Conservation (phyloP, 768 basidiomycete genomes). For the Hygrophorus pudorinus region DNA sequence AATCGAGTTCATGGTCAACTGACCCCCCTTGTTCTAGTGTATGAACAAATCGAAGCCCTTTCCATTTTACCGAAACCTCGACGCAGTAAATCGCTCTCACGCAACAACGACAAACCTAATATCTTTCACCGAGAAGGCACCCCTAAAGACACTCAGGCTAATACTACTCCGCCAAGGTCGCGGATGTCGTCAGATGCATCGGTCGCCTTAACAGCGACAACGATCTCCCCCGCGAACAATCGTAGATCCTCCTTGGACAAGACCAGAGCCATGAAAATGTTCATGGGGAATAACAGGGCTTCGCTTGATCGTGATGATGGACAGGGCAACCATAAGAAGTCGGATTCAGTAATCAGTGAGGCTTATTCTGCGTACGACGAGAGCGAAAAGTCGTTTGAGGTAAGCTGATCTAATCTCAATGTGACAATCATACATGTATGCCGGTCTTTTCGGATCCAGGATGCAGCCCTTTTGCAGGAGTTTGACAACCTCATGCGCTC, state of each 20-base stretch:
- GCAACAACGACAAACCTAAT: constrained; percentile 35
- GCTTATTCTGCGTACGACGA: constrained; percentile 24
- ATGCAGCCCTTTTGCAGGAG: constrained; percentile 55
- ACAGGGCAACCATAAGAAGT: constrained; percentile 37
- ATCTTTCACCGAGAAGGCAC: constrained; percentile 37
- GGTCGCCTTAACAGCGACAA: constrained; percentile 16
- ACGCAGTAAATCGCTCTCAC: constrained; percentile 62
- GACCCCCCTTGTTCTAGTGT: constrained; percentile 36
- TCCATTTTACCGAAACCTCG: constrained; percentile 47
- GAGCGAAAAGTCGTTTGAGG: constrained; percentile 24
- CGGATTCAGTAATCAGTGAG: constrained; percentile 45
- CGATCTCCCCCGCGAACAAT: constrained; percentile 13
- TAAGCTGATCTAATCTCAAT: constrained; percentile 13
- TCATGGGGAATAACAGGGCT: constrained; percentile 29
- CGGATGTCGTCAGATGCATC: constrained; percentile 32
- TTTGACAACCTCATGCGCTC: constrained; percentile 93
- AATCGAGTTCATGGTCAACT: constrained; percentile 7
- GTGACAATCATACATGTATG: constrained; percentile 2
- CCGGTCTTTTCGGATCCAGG: constrained; percentile 25
- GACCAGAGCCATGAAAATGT: constrained; percentile 49
- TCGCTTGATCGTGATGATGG: constrained; percentile 27
- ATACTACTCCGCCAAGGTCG: constrained; percentile 19
- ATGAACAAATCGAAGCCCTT: constrained; percentile 66
- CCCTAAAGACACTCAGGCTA: constrained; percentile 22
- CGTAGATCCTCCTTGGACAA: constrained; percentile 58